Conservation (phyloP, 2,329 filamentous ascomycete species). For the Ceratocystis destructans region DNA sequence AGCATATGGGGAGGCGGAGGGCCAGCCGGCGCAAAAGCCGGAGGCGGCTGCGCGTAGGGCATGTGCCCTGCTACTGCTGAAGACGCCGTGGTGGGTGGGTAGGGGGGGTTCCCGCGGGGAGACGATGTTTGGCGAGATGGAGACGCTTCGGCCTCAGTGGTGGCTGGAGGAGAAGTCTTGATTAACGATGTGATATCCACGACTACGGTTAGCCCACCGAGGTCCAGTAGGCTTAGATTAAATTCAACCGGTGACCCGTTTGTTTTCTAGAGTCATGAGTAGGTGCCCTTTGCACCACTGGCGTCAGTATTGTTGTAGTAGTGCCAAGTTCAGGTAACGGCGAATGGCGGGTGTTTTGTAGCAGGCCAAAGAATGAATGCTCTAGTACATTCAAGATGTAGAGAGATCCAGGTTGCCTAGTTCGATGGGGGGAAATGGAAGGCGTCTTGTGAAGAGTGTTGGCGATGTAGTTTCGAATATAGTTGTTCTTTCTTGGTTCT, state of each 20-base stretch:
- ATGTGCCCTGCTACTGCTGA: conserved; percentile 17
- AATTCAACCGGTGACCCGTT: not conserved
- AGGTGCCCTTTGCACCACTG: conserved; percentile 19
- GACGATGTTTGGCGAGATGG: conserved; percentile 23
- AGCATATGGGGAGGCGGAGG: conserved; percentile 19
- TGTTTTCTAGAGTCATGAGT: conserved; percentile 11
- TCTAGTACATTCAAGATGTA: not conserved
- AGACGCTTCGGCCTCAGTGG: conserved; percentile 19
- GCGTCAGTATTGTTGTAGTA: conserved; percentile 12
- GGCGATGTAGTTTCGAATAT: not conserved
- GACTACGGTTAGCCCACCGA: conserved; percentile 42
- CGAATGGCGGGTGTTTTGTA: not conserved
- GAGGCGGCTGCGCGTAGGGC: conserved; percentile 15
- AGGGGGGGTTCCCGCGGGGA: conserved; percentile 21
- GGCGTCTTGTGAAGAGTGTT: not conserved
- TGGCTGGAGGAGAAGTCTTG: conserved; percentile 38
- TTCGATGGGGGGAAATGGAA: not conserved
- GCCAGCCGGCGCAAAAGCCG: conserved; percentile 19
- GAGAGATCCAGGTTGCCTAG: not conserved
- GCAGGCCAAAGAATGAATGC: not conserved
- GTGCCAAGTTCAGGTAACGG: conserved; percentile 1
- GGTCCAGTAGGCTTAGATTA: conserved; percentile 6
- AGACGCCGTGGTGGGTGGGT: conserved; percentile 18
- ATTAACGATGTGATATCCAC: conserved; percentile 93
- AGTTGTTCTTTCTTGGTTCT: not conserved